Percentiles rank a stretch among this genome's conserved stretches.
phyloP scores from a whole-genome alignment of 108 stramenopile genomes.

The Conticribra guillardii region DNA sequence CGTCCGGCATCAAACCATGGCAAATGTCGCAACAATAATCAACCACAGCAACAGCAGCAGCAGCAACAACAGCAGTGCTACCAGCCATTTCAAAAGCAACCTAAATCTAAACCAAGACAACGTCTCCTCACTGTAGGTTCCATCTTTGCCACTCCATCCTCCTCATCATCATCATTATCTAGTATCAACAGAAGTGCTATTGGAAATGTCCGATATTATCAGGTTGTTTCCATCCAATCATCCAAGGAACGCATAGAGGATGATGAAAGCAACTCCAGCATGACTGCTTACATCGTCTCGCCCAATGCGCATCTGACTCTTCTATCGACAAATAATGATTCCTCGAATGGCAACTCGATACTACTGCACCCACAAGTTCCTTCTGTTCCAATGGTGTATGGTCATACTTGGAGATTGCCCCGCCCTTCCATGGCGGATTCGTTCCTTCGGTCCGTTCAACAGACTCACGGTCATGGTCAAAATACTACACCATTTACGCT shows the following conservation, averaged over 20 bases:
- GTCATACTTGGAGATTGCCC: slow-evolving; percentile 34
- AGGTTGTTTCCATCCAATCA: slow-evolving; percentile 22
- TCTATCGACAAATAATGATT: neutral
- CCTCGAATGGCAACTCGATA: neutral
- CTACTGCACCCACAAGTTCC: slow-evolving; percentile 12
- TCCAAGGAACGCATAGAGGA: neutral
- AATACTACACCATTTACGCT: neutral
- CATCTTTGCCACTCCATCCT: slow-evolving; percentile 33
- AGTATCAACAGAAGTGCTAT: too few relatives aligned
- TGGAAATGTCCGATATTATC: slow-evolving; percentile 22
- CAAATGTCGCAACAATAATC: neutral
- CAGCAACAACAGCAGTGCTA: slow-evolving; percentile 17
- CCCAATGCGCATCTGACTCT: slow-evolving; percentile 41
- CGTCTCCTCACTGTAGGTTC: slow-evolving; percentile 42
- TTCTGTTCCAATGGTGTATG: slow-evolving; percentile 3
- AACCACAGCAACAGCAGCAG: neutral
- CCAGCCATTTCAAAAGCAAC: too few relatives aligned
- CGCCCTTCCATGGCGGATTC: slow-evolving; percentile 24
- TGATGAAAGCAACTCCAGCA: neutral
- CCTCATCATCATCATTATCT: too few relatives aligned
- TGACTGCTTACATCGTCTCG: slow-evolving; percentile 36
- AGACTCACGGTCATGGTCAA: neutral
- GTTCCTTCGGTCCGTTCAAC: slow-evolving; percentile 38
- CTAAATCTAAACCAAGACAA: slow-evolving; percentile 33
- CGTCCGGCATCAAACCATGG: neutral